Percentiles rank a stretch among this genome's conserved stretches.
phyloP scores from a whole-genome alignment of 2,329 filamentous ascomycete species.

The Fusarium sacchari region DNA sequence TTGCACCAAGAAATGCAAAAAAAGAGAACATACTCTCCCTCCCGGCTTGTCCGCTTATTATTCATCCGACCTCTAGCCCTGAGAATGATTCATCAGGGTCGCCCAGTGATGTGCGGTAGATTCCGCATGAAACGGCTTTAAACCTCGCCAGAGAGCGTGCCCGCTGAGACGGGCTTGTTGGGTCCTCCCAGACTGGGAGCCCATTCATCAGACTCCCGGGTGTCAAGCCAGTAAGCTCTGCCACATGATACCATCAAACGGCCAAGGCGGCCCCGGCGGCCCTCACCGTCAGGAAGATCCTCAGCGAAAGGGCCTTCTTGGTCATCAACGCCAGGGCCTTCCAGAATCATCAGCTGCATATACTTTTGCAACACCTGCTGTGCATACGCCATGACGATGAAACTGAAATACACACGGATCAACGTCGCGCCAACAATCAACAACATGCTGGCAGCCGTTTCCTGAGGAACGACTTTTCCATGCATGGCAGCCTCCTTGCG shows the following conservation, averaged over 20 bases:
- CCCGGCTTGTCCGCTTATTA: slow-evolving; percentile 17
- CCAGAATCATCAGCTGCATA: slow-evolving; percentile 59
- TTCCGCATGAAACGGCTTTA: slow-evolving; percentile 25
- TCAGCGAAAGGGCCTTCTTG: slow-evolving; percentile 74
- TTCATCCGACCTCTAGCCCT: slow-evolving; percentile 5
- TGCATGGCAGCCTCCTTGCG: slow-evolving; percentile 48
- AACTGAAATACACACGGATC: slow-evolving; percentile 82
- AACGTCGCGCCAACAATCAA: slow-evolving; percentile 79
- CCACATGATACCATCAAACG: slow-evolving; percentile 79
- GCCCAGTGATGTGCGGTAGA: slow-evolving; percentile 10
- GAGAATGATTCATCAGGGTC: not conserved
- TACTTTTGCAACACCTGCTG: slow-evolving; percentile 79
- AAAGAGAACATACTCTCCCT: not conserved
- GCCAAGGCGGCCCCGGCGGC: slow-evolving; percentile 83
- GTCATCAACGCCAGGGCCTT: slow-evolving; percentile 57
- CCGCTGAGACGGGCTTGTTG: slow-evolving; percentile 64
- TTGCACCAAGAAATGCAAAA: slow-evolving; percentile 17
- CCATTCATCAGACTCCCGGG: slow-evolving; percentile 74
- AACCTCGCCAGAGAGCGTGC: slow-evolving; percentile 49
- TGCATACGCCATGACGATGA: slow-evolving; percentile 86
- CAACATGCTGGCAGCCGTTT: slow-evolving; percentile 78
- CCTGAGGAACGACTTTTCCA: slow-evolving; percentile 59
- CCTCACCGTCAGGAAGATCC: slow-evolving; percentile 77
- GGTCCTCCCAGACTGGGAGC: slow-evolving; percentile 65
- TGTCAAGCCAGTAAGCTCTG: slow-evolving; percentile 83